Evolutionary conservation across 306 rosid genomes (phyloP).

Genomic region (Pachyrhizus erosus): DNA sequence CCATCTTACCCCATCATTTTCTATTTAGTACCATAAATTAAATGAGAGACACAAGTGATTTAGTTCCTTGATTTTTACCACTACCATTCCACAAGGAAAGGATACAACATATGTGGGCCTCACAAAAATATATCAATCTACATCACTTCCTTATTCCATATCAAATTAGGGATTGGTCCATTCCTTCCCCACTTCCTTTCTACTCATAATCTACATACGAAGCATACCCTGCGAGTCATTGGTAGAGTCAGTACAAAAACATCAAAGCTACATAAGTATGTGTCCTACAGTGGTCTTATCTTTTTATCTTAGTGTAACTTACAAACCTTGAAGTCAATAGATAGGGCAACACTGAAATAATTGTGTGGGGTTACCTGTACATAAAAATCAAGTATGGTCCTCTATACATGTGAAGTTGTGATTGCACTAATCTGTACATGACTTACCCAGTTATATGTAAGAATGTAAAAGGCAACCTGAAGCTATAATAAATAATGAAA

Average conservation of each 20-base stretch:
- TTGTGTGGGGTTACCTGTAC: constrained; percentile 24
- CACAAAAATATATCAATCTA: background rate
- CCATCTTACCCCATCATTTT: background rate
- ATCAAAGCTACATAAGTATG: background rate
- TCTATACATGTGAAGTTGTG: constrained; percentile 14
- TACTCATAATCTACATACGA: background rate
- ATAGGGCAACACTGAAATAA: constrained; percentile 25
- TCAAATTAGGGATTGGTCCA: background rate
- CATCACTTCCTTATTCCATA: background rate
- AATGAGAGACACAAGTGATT: background rate
- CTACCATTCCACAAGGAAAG: background rate
- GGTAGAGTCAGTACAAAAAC: background rate
- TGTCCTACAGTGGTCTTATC: background rate
- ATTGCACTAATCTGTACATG: background rate
- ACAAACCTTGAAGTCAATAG: background rate
- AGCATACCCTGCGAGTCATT: background rate
- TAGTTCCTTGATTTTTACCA: background rate
- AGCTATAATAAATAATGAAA: background rate
- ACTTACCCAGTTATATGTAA: background rate
- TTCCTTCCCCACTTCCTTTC: background rate
- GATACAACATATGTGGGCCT: background rate
- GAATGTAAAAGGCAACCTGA: background rate
- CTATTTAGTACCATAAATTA: background rate
- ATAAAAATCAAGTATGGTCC: constrained; percentile 34
- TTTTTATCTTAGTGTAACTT: background rate